Percentiles rank a stretch among this genome's conserved stretches.
Evolutionary conservation across 768 basidiomycete species (phyloP).

Genomic region (Termitomyces sp.): DNA sequence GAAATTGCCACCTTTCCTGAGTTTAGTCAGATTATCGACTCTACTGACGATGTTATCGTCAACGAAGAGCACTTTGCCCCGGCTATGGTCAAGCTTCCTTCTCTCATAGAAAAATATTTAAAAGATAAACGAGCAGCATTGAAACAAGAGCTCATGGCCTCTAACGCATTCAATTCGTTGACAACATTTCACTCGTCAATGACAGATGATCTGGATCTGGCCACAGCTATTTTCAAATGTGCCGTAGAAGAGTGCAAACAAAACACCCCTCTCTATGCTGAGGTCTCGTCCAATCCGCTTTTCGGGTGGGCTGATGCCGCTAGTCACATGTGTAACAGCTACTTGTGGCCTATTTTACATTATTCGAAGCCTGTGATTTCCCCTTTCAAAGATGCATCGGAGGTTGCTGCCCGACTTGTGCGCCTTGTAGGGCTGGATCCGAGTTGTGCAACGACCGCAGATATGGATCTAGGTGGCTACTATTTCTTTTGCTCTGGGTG

Average conservation of each 20-base stretch:
- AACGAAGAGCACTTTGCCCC: background rate
- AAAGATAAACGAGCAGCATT: background rate
- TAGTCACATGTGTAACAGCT: background rate
- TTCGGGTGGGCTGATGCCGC: slow-evolving; percentile 8
- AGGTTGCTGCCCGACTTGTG: slow-evolving; percentile 2
- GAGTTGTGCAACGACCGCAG: background rate
- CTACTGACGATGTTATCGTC: background rate
- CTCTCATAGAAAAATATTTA: background rate
- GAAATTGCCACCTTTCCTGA: slow-evolving; percentile 10
- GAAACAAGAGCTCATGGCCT: background rate
- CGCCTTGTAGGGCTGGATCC: slow-evolving; percentile 4
- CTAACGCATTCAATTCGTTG: background rate
- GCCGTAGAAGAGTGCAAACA: background rate
- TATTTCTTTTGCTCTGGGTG: slow-evolving; percentile 9
- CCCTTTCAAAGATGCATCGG: background rate
- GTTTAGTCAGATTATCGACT: background rate
- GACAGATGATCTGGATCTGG: slow-evolving; percentile 4
- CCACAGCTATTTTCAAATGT: slow-evolving; percentile 12
- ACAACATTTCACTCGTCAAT: background rate
- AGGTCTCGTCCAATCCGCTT: background rate
- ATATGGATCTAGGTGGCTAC: slow-evolving; percentile 3
- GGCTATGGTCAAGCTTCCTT: slow-evolving; percentile 2
- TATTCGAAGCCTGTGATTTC: too few species aligned
- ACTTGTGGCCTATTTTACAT: too few species aligned
- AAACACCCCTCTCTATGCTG: background rate